Evolutionary conservation across 108 stramenopile species (phyloP).

Genomic region (Schizochytrium sp.): DNA sequence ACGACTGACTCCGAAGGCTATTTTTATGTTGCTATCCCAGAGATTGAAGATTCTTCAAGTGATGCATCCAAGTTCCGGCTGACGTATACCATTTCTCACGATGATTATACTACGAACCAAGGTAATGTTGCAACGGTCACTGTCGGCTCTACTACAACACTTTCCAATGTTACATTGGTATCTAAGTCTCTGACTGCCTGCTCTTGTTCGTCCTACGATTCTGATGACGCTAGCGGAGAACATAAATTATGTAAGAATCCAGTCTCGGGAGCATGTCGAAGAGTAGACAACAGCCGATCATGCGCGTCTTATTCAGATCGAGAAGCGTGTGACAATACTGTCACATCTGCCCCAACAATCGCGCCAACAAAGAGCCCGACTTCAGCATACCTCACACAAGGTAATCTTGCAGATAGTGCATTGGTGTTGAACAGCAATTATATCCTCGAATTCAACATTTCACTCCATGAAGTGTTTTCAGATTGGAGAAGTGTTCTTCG

Average conservation of each 20-base stretch:
- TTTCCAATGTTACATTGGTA: neutral
- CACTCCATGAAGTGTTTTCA: neutral
- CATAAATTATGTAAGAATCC: conserved; percentile 13
- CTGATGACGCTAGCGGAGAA: neutral
- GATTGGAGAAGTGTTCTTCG: neutral
- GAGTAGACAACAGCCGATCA: neutral
- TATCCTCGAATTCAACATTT: neutral
- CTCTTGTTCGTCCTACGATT: neutral
- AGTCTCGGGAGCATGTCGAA: neutral
- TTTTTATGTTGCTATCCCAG: neutral
- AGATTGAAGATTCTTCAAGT: neutral
- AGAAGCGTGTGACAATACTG: conserved; percentile 2
- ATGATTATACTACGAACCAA: conserved; percentile 38
- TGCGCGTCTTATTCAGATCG: neutral
- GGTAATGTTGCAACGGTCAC: neutral
- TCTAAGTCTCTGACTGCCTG: neutral
- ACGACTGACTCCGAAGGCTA: neutral
- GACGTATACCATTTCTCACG: conserved; percentile 25
- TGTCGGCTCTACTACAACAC: neutral
- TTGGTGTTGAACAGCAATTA: neutral
- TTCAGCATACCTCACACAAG: neutral
- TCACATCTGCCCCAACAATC: neutral
- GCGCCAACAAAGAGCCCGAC: conserved; percentile 12
- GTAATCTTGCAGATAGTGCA: neutral
- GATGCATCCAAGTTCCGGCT: neutral